Conservation (phyloP, 768 basidiomycete genomes). For the Cystofilobasidium macerans region DNA sequence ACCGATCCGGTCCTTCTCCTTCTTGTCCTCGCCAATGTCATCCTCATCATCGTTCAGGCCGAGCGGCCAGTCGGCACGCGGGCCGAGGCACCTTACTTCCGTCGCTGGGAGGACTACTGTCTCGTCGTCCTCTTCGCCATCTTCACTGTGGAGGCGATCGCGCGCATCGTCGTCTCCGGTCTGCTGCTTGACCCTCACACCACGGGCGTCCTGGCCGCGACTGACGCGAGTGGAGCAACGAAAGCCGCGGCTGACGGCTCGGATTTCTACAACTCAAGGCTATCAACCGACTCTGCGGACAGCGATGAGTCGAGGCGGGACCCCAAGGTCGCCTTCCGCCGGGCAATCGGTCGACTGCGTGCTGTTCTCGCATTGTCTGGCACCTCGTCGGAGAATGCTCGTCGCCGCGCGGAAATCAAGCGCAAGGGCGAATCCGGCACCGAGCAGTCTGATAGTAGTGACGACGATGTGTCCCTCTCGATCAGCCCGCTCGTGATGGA, state of each 20-base stretch:
- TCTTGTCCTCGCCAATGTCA: conserved; percentile 71
- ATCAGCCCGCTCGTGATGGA: conserved; percentile 2
- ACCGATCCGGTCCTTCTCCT: conserved; percentile 77
- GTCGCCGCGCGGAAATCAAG: background rate
- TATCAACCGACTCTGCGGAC: no score
- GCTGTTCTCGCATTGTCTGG: background rate
- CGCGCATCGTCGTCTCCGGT: conserved; percentile 80
- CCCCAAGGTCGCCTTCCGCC: background rate
- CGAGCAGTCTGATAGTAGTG: background rate
- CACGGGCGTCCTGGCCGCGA: background rate
- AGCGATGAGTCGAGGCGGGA: background rate
- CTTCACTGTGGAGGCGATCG: conserved; percentile 82
- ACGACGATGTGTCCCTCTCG: conserved; percentile 8
- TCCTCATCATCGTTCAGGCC: conserved; percentile 70
- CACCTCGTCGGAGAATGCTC: background rate
- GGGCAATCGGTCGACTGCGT: background rate
- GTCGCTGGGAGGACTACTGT: conserved; percentile 74
- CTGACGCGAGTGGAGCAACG: background rate
- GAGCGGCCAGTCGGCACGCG: conserved; percentile 44
- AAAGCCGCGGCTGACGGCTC: no score
- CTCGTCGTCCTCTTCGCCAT: conserved; percentile 72
- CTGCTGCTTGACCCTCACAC: conserved; percentile 63
- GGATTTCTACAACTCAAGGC: no score
- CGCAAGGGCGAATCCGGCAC: background rate
- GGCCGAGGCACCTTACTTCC: conserved; percentile 57